These are phyloP conservation scores for Yarrowia deformans DNA, from an alignment of 805 yeast genomes.

Conservation along the genomic window DNA sequence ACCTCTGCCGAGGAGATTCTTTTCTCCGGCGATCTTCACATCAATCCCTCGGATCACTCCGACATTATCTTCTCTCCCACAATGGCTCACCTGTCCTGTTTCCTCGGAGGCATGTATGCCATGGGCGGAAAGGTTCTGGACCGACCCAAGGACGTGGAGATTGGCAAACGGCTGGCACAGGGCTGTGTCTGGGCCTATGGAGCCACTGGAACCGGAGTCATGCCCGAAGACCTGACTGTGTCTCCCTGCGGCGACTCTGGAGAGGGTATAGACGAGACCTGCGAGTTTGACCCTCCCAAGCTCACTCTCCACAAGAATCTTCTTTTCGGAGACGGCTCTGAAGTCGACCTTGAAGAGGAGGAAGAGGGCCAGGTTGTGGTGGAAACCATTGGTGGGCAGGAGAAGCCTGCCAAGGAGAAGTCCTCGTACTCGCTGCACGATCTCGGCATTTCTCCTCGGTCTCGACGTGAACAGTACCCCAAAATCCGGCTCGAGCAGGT, in stretches of 20 bases:
- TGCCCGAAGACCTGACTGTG: conserved; percentile 53
- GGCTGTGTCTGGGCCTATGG: conserved; percentile 59
- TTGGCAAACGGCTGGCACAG: conserved; percentile 56
- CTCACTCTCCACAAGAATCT: not conserved
- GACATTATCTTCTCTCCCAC: conserved; percentile 30
- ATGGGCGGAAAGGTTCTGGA: conserved; percentile 56
- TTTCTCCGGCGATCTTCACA: conserved; percentile 47
- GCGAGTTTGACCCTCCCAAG: conserved; percentile 1
- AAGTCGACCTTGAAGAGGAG: not conserved
- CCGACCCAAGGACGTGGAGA: conserved; percentile 51
- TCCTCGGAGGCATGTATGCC: conserved; percentile 62
- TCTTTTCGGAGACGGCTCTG: not conserved
- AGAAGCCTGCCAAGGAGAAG: not conserved
- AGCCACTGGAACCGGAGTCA: conserved; percentile 51
- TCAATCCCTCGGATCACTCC: not conserved
- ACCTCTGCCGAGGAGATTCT: conserved; percentile 54
- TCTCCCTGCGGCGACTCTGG: conserved; percentile 24
- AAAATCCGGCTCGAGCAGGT: not conserved
- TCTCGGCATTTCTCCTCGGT: conserved; percentile 6
- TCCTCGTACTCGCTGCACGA: conserved; percentile 6
- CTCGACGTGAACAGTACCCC: conserved; percentile 17
- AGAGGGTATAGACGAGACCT: conserved; percentile 15
- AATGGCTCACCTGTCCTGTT: conserved; percentile 60
- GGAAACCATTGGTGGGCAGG: conserved; percentile 1
- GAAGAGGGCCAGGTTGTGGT: not conserved